phyloP scores from a whole-genome alignment of 2,329 filamentous ascomycete genomes.

The Hymenoscyphus albidus region DNA sequence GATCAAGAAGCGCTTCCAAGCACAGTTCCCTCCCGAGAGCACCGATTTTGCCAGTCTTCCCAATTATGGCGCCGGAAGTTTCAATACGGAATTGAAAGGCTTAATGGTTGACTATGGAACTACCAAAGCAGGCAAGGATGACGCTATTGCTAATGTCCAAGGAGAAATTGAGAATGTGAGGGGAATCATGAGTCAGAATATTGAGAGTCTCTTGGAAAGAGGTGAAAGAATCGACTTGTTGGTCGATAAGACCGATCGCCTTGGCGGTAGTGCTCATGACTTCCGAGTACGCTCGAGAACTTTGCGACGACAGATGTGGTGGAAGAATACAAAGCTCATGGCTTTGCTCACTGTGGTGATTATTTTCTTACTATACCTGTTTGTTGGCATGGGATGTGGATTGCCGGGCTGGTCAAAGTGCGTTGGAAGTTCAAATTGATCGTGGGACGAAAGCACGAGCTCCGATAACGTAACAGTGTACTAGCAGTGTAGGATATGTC shows the following conservation, averaged over 20 bases:
- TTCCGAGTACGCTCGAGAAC: conserved; percentile 85
- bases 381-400: conserved; percentile 70
- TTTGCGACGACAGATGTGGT: conserved; percentile 94
- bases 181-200: conserved; percentile 94
- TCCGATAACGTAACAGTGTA: background rate
- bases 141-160: conserved; percentile 79
- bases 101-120: conserved; percentile 84
- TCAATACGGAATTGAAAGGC: conserved; percentile 73
- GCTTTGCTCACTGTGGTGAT: conserved; percentile 69
- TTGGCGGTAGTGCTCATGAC: conserved; percentile 84
- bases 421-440: conserved; percentile 21
- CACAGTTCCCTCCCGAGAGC: conserved; percentile 58
- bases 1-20: conserved; percentile 82
- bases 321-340: conserved; percentile 98
- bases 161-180: conserved; percentile 88
- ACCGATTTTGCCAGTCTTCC: conserved; percentile 76
- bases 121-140: conserved; percentile 67
- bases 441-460: background rate
- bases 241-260: conserved; percentile 91
- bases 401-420: conserved; percentile 49
- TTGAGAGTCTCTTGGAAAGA: conserved; percentile 81
- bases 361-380: conserved; percentile 66
- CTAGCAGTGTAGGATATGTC: conserved; percentile 6
- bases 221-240: conserved; percentile 91
- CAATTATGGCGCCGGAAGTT: conserved; percentile 84